These are phyloP conservation scores for Aspergillus novoparasiticus DNA, from an alignment of 2,329 filamentous ascomycete genomes.

Conservation along the genomic window DNA sequence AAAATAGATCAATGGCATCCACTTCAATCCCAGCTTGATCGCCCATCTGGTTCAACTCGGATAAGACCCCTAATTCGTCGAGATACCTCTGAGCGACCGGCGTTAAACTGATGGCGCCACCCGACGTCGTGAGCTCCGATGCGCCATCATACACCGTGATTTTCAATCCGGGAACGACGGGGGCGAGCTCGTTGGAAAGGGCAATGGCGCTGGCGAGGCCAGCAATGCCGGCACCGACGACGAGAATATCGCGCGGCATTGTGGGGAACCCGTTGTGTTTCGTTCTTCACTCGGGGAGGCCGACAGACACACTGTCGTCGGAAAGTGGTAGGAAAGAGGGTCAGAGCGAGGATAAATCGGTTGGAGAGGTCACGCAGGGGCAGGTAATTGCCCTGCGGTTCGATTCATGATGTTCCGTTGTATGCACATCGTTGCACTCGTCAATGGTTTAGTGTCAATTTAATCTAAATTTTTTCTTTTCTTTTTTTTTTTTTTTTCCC, in stretches of 20 bases:
- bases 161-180: conserved; percentile 15
- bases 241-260: conserved; percentile 21
- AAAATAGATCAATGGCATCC: conserved; percentile 35
- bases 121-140: conserved; percentile 31
- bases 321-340: background rate
- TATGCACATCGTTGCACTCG: conserved; percentile 3
- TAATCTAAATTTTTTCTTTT: background rate
- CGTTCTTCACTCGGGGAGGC: no score
- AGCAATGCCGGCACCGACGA: conserved; percentile 26
- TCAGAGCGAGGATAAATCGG: background rate
- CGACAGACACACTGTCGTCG: background rate
- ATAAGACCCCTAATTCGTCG: conserved; percentile 36
- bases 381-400: background rate
- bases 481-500: background rate
- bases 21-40: conserved; percentile 33
- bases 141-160: conserved; percentile 35
- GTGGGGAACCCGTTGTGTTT: background rate
- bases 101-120: conserved; percentile 41
- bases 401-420: background rate
- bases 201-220: conserved; percentile 25
- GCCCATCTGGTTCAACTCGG: conserved; percentile 32
- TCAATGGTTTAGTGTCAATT: background rate
- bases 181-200: conserved; percentile 21
- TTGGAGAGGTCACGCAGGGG: background rate
- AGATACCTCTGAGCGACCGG: conserved; percentile 40